phyloP scores from a whole-genome alignment of 75 land plant species.

The Cryptomeria japonica region DNA sequence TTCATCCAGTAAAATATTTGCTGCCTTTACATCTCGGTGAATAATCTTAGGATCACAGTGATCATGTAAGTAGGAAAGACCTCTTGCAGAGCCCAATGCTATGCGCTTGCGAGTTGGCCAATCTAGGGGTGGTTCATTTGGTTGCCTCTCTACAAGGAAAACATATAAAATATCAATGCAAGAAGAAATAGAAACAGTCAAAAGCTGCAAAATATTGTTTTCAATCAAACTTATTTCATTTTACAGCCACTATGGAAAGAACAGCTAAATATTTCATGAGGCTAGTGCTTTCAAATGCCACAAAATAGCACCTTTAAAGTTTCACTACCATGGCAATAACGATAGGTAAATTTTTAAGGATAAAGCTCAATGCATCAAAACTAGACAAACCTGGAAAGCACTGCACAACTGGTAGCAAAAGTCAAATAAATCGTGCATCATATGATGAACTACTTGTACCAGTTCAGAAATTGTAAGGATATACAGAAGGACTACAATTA shows the following conservation, averaged over 20 bases:
- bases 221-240: neutral
- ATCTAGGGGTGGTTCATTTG: slow-evolving; percentile 60
- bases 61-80: slow-evolving; percentile 87
- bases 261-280: neutral
- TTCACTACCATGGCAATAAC: neutral
- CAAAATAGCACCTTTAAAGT: neutral
- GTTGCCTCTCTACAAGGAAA: slow-evolving; percentile 52
- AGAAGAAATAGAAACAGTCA: neutral
- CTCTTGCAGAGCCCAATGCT: slow-evolving; percentile 84
- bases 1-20: slow-evolving; percentile 82
- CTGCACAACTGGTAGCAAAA: neutral
- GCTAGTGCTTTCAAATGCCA: neutral
- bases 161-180: neutral
- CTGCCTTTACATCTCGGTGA: slow-evolving; percentile 89
- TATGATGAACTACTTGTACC: neutral
- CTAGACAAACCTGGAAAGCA: neutral
- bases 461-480: neutral
- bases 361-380: neutral
- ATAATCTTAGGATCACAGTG: slow-evolving; percentile 93
- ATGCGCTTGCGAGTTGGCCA: slow-evolving; percentile 77
- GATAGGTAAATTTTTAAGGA: neutral
- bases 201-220: neutral
- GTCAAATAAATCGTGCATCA: neutral
- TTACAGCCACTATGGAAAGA: neutral
- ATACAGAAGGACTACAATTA: neutral